These are phyloP conservation scores for Musa balbisiana DNA, from an alignment of 202 grass and related monocot genomes.

Conservation along the genomic window DNA sequence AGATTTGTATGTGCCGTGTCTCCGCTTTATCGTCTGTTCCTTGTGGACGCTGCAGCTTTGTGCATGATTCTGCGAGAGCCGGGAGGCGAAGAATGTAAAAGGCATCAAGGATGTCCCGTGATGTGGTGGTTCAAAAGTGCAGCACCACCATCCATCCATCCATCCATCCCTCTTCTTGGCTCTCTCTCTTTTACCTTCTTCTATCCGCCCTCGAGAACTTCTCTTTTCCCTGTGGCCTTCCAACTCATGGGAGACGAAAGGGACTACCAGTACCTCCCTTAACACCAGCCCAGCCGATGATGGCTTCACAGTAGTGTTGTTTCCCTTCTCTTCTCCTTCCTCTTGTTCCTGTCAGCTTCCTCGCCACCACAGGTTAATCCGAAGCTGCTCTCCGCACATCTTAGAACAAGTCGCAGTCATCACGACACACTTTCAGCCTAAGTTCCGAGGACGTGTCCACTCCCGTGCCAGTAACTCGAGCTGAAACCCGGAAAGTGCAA, in stretches of 20 bases:
- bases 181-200: background rate
- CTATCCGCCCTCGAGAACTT: background rate
- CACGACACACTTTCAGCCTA: too few relatives aligned
- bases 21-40: background rate
- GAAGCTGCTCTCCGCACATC: too few relatives aligned
- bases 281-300: background rate
- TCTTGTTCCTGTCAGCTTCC: background rate
- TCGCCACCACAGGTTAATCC: too few relatives aligned
- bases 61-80: background rate
- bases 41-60: background rate
- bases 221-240: background rate
- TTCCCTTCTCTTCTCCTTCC: background rate
- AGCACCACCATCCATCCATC: conserved; percentile 4
- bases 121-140: conserved; percentile 54
- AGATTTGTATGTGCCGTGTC: background rate
- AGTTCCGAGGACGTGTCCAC: too few relatives aligned
- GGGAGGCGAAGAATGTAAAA: conserved; percentile 27
- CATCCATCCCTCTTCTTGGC: background rate
- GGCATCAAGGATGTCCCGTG: conserved; percentile 77
- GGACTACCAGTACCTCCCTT: background rate
- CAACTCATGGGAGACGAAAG: background rate
- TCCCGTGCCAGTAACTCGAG: too few relatives aligned
- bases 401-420: too few relatives aligned
- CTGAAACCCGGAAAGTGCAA: too few relatives aligned
- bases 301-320: background rate